Conservation (phyloP, 2,329 filamentous ascomycete species). For the Onygenales sp. region DNA sequence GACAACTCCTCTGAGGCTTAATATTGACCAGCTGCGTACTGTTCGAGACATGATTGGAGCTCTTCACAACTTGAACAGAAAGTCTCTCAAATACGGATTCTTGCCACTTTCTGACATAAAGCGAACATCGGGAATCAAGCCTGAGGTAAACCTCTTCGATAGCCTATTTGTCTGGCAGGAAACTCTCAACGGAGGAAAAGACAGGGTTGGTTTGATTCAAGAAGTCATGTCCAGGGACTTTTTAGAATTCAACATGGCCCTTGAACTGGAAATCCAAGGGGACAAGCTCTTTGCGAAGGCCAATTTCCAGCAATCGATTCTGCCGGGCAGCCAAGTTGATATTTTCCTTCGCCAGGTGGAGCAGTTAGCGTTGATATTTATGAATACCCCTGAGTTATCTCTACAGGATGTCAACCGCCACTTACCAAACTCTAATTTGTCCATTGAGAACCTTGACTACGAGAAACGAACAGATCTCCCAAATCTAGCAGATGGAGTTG, state of each 20-base stretch:
- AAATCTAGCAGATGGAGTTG: constrained; percentile 46
- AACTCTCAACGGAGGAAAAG: constrained; percentile 20
- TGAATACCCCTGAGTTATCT: constrained; percentile 24
- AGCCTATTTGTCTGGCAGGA: constrained; percentile 79
- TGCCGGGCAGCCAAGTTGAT: constrained; percentile 48
- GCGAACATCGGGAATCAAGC: constrained; percentile 45
- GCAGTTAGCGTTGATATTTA: constrained; percentile 37
- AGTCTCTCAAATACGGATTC: constrained; percentile 53
- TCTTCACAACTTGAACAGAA: constrained; percentile 57
- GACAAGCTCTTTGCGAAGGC: constrained; percentile 41
- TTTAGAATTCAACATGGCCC: constrained; percentile 63
- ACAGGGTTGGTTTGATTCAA: constrained; percentile 34
- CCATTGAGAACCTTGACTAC: constrained; percentile 40
- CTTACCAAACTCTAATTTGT: constrained; percentile 31
- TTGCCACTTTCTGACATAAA: constrained; percentile 63
- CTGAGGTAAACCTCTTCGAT: constrained; percentile 57
- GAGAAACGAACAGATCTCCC: constrained; percentile 24
- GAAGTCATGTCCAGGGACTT: constrained; percentile 57
- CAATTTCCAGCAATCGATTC: constrained; percentile 44
- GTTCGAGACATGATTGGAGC: constrained; percentile 53
- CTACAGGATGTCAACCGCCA: constrained; percentile 22
- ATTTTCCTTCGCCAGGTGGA: constrained; percentile 55
- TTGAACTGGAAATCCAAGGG: constrained; percentile 62
- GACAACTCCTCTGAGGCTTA: constrained; percentile 61
- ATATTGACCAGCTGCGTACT: constrained; percentile 43